These are phyloP conservation scores for Pugionium cornutum DNA, from an alignment of 345 rosid genomes.

Conservation along the genomic window DNA sequence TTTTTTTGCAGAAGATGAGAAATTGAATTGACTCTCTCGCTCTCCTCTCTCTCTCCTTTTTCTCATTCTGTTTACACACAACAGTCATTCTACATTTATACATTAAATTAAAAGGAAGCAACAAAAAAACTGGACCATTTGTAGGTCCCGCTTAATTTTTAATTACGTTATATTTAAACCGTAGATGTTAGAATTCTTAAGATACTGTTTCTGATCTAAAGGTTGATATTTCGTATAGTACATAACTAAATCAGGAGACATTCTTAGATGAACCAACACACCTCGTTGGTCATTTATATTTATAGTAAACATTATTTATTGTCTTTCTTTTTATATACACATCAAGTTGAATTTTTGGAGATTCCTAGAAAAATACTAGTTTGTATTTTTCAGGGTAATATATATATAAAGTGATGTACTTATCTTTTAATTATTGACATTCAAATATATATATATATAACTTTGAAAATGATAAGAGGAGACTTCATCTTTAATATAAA, in stretches of 20 bases:
- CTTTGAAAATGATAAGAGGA: constrained; percentile 29
- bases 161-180: constrained; percentile 6
- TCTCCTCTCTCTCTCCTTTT: constrained; percentile 20
- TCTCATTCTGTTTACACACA: constrained; percentile 33
- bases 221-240: constrained; percentile 11
- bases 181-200: constrained; percentile 20
- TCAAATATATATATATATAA: neutral
- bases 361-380: neutral
- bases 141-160: constrained; percentile 35
- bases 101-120: neutral
- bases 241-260: constrained; percentile 25
- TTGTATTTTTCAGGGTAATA: constrained; percentile 7
- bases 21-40: constrained; percentile 31
- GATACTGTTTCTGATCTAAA: constrained; percentile 20
- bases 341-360: constrained; percentile 19
- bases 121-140: neutral
- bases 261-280: constrained; percentile 9
- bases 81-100: constrained; percentile 39
- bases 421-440: constrained; percentile 20
- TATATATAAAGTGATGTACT: constrained; percentile 10
- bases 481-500: constrained; percentile 11
- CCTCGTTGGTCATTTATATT: constrained; percentile 10
- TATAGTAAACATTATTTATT: neutral
- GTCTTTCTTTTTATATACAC: constrained; percentile 1
- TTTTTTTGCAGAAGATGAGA: constrained; percentile 32